Conservation (phyloP, 192 early-diverging fungal genomes). For the Entomortierella beljakovae region DNA sequence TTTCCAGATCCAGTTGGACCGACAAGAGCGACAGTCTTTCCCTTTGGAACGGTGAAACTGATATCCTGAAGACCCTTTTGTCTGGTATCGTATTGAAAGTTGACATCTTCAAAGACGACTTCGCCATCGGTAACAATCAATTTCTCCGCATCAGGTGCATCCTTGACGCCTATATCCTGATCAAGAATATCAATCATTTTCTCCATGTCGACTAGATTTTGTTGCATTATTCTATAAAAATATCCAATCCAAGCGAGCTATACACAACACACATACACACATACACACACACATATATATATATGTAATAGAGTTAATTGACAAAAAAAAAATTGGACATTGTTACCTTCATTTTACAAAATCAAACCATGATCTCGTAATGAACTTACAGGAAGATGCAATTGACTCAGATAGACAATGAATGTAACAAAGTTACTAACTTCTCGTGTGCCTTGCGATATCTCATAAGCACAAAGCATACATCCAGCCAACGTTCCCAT, state of each 20-base stretch:
- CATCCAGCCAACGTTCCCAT: conserved; percentile 84
- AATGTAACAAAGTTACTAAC: conserved; percentile 92
- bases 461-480: conserved; percentile 86
- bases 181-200: conserved; percentile 93
- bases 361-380: too few relatives aligned
- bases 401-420: conserved; percentile 88
- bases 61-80: conserved; percentile 79
- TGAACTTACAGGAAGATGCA: conserved; percentile 88
- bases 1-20: conserved; percentile 84
- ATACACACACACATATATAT: too few relatives aligned
- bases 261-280: too few relatives aligned
- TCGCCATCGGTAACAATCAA: conserved; percentile 69
- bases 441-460: conserved; percentile 74
- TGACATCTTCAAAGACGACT: conserved; percentile 80
- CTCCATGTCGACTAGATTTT: conserved; percentile 97
- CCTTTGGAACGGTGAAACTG: conserved; percentile 75
- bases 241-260: conserved; percentile 91
- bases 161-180: conserved; percentile 71
- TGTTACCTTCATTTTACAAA: too few relatives aligned
- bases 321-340: too few relatives aligned
- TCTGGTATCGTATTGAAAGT: conserved; percentile 77
- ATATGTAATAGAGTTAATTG: too few relatives aligned
- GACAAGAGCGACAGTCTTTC: conserved; percentile 82
- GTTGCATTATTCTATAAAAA: conserved; percentile 94
- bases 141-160: conserved; percentile 69